Conservation (phyloP, 805 yeast genomes). For the Sugiyamaella americana region DNA sequence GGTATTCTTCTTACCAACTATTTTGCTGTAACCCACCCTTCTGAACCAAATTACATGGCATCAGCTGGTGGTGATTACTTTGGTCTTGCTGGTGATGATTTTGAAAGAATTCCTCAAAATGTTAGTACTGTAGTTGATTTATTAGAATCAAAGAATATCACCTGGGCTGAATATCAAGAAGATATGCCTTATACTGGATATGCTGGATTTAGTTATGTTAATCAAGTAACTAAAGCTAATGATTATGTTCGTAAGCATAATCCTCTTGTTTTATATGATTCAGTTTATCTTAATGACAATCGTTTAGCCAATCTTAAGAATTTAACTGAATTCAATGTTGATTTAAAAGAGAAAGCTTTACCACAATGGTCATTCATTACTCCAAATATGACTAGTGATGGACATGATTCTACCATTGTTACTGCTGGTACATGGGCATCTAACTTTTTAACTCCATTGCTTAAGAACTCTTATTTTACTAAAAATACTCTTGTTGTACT, state of each 20-base stretch:
- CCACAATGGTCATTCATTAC: slow-evolving; percentile 51
- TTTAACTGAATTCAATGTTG: slow-evolving; percentile 40
- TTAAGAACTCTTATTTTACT: slow-evolving; percentile 43
- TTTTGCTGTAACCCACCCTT: slow-evolving; percentile 48
- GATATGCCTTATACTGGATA: slow-evolving; percentile 48
- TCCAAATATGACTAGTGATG: slow-evolving; percentile 50
- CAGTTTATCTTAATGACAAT: slow-evolving; percentile 32
- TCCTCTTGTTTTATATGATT: slow-evolving; percentile 41
- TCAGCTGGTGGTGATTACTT: slow-evolving; percentile 48
- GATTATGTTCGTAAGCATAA: slow-evolving; percentile 49
- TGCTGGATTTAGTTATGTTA: slow-evolving; percentile 41
- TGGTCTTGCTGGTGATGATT: slow-evolving; percentile 42
- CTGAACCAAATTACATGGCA: slow-evolving; percentile 49
- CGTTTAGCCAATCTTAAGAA: slow-evolving; percentile 43
- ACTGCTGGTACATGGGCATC: slow-evolving; percentile 43
- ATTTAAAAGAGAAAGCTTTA: slow-evolving; percentile 35
- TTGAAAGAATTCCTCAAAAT: slow-evolving; percentile 40
- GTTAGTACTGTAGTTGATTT: slow-evolving; percentile 46
- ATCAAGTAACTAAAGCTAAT: slow-evolving; percentile 39
- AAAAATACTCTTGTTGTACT: slow-evolving; percentile 39
- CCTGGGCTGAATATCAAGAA: slow-evolving; percentile 52
- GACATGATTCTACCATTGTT: slow-evolving; percentile 43
- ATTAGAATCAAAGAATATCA: slow-evolving; percentile 39
- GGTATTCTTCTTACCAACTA: slow-evolving; percentile 46
- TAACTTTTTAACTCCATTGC: slow-evolving; percentile 39